Conservation (phyloP, 192 early-diverging fungal genomes). For the Oehlia diaphana region DNA sequence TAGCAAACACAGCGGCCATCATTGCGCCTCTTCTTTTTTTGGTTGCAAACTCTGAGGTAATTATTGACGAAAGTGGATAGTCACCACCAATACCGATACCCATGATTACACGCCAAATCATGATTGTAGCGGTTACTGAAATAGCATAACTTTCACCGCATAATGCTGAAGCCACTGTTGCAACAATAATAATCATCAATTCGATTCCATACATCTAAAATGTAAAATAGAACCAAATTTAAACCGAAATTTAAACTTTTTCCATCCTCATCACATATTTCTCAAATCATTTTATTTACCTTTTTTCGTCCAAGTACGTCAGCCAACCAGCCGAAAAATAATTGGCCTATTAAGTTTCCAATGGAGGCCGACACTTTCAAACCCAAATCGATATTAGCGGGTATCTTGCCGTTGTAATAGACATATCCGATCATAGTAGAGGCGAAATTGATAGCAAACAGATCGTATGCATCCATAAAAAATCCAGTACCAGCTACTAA, state of each 20-base stretch:
- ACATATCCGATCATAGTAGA: constrained; percentile 81
- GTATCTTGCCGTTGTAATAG: constrained; percentile 60
- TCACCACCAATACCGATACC: constrained; percentile 95
- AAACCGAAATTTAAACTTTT: too few relatives aligned
- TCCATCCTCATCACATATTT: too few relatives aligned
- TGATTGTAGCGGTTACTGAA: constrained; percentile 56
- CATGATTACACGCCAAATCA: constrained; percentile 88
- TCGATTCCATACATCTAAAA: constrained; percentile 80
- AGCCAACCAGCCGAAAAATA: constrained; percentile 79
- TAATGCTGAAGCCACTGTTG: constrained; percentile 81
- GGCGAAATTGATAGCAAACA: constrained; percentile 89
- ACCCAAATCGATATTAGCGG: constrained; percentile 62
- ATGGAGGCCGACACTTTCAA: constrained; percentile 88
- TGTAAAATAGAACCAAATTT: neutral
- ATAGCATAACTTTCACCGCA: constrained; percentile 47
- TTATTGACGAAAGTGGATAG: constrained; percentile 91
- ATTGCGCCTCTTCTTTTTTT: constrained; percentile 77
- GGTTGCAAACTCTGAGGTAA: constrained; percentile 87
- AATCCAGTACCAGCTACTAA: constrained; percentile 75
- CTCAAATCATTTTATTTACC: neutral
- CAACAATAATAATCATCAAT: constrained; percentile 89
- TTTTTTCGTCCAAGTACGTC: constrained; percentile 86
- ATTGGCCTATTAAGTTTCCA: constrained; percentile 92
- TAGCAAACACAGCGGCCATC: constrained; percentile 83
- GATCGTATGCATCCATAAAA: constrained; percentile 93